Base-by-base conservation (phyloP, 1,284 basidiomycete genomes). In the Afroboletus lepidellus region DNA sequence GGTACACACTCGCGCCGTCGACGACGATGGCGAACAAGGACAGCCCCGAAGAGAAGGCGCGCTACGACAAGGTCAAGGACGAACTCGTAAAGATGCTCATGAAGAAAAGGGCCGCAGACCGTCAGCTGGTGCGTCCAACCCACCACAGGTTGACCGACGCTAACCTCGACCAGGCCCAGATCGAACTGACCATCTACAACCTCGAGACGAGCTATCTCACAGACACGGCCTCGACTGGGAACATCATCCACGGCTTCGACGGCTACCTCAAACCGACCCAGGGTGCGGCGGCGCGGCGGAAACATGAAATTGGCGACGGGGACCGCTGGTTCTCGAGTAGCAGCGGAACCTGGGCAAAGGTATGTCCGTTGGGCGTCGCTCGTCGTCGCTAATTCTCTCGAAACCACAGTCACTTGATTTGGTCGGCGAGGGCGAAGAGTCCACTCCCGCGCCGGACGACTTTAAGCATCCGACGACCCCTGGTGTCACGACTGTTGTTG, bases 231-330 rank as follows among this genome's bases (percentile, higher is more conserved):
- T 84, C 80, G 58, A 87, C 89, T 12, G 90, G 90, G 20, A 92
- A 92, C 60, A 89, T 92, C 53, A 85, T 92, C 39, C 85, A 86
- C 60, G 89, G 89, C 8, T 91, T 91, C 59, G 89, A 92, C 46
- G 82, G 84, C 37, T 92, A 91, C 62, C 78, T 91, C 54, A 92
- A 92, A 70, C 65, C 68, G 11, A 88, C 86, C 51, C 84, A 83
- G 55, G 78, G 69, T 7, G 69, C 78, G 6, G 75, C 78, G 8
- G 81, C 76, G 8, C 73, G 86, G 58, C 77, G 84, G 66, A 85
- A 85, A 64, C 81, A 84, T 59, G 88, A 91, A 58, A 77, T 89
- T 48, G 79, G 77, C 51, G 89, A 90, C 47, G 72, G 77, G n/a
- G 89, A 92, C 62, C 77, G 90, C 41, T 74, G 90, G 57, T 92